Conservation (phyloP, 2,329 filamentous ascomycete species). For the Colletotrichum coccodes region DNA sequence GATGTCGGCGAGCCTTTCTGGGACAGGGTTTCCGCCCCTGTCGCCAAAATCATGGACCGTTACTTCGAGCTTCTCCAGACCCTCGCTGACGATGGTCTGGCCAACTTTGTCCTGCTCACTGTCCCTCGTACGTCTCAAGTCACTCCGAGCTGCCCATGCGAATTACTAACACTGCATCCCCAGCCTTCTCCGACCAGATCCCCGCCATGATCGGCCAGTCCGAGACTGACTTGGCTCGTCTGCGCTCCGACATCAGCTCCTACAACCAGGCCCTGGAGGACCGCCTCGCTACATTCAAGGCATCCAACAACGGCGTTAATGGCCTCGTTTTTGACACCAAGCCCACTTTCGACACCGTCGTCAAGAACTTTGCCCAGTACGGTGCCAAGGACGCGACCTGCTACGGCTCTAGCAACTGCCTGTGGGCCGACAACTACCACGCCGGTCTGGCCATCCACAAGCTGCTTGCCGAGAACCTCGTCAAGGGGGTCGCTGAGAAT, state of each 20-base stretch:
- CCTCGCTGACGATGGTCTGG: conserved; percentile 54
- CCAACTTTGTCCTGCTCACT: conserved; percentile 58
- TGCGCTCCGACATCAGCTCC: conserved; percentile 41
- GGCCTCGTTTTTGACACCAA: conserved; percentile 52
- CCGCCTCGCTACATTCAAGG: conserved; percentile 44
- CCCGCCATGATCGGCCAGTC: conserved; percentile 43
- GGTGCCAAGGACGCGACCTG: conserved; percentile 41
- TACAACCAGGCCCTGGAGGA: conserved; percentile 49
- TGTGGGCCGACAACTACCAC: conserved; percentile 57
- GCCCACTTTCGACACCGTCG: conserved; percentile 51
- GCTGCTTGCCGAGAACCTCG: conserved; percentile 50
- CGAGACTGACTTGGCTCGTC: conserved; percentile 25
- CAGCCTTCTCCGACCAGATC: conserved; percentile 47
- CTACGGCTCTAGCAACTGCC: conserved; percentile 54
- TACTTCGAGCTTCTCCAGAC: conserved; percentile 54
- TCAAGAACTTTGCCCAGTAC: conserved; percentile 43
- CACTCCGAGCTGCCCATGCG: no score
- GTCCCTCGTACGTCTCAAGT: conserved; percentile 49
- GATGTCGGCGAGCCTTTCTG: conserved; percentile 63
- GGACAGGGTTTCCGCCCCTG: conserved; percentile 37
- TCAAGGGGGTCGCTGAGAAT: conserved; percentile 32
- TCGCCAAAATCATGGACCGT: conserved; percentile 51
- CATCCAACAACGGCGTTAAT: conserved; percentile 44
- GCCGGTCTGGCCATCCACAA: conserved; percentile 52
- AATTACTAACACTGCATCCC: background rate